These are phyloP conservation scores for Epichloe brachyelytri DNA, from an alignment of 2,329 filamentous ascomycete species.

Conservation along the genomic window DNA sequence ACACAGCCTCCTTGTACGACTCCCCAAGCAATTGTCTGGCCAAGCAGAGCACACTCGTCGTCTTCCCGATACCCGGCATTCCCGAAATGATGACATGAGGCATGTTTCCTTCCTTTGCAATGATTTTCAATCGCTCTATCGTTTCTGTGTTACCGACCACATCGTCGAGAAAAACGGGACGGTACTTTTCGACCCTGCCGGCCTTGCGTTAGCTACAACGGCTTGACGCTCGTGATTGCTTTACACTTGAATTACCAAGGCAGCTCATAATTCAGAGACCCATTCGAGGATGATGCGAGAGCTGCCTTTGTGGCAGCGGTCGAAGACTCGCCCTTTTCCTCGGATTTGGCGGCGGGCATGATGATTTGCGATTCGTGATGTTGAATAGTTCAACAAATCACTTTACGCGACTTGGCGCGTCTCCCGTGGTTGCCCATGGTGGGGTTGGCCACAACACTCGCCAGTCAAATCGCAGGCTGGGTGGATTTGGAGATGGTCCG, in stretches of 20 bases:
- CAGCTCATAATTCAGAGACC: slow-evolving; percentile 53
- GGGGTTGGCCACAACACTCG: neutral
- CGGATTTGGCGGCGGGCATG: slow-evolving; percentile 38
- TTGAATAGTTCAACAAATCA: slow-evolving; percentile 13
- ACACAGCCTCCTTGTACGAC: slow-evolving; percentile 90
- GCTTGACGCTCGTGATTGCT: neutral
- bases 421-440: slow-evolving; percentile 5
- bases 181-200: slow-evolving; percentile 91
- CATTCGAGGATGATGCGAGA: slow-evolving; percentile 36
- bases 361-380: slow-evolving; percentile 22
- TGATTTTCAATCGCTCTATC: slow-evolving; percentile 93
- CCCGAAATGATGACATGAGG: slow-evolving; percentile 98
- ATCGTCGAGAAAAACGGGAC: slow-evolving; percentile 88
- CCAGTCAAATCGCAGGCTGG: neutral
- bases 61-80: slow-evolving; percentile 98
- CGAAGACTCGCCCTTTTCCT: slow-evolving; percentile 48
- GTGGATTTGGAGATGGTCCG: slow-evolving; percentile 11
- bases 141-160: slow-evolving; percentile 97
- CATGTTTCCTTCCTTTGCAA: slow-evolving; percentile 98
- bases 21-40: slow-evolving; percentile 85
- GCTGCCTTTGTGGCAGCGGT: slow-evolving; percentile 45
- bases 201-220: neutral
- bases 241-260: slow-evolving; percentile 47
- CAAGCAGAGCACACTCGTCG: slow-evolving; percentile 85
- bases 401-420: slow-evolving; percentile 28